Evolutionary conservation across 2,329 filamentous ascomycete species (phyloP).

Genomic region (Aspergillus aculeatus): DNA sequence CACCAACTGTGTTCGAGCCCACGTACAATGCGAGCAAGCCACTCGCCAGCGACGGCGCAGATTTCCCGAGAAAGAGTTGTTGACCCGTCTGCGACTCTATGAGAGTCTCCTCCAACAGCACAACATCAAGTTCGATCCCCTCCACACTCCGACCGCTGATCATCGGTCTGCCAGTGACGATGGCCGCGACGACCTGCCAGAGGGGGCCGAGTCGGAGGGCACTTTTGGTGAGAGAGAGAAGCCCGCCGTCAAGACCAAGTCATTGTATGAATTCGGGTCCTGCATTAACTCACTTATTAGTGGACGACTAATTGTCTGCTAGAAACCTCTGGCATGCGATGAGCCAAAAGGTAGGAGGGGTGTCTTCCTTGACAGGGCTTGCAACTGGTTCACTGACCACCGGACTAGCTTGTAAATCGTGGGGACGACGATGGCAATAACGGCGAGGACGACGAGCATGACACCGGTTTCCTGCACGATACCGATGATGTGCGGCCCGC

Average conservation of each 20-base stretch:
- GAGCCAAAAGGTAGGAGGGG: conserved; percentile 39
- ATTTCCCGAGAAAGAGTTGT: conserved; percentile 67
- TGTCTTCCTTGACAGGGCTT: neutral
- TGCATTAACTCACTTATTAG: neutral
- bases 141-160: conserved; percentile 35
- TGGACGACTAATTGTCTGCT: conserved; percentile 22
- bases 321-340: conserved; percentile 52
- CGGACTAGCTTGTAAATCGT: conserved; percentile 13
- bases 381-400: neutral
- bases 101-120: conserved; percentile 65
- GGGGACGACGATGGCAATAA: conserved; percentile 23
- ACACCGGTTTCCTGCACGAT: conserved; percentile 3
- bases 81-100: conserved; percentile 68
- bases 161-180: neutral
- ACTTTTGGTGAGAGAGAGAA: neutral
- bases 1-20: conserved; percentile 64
- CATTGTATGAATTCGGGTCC: conserved; percentile 16
- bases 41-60: conserved; percentile 57
- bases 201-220: no score
- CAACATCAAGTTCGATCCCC: conserved; percentile 65
- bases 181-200: neutral
- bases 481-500: conserved; percentile 11
- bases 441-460: conserved; percentile 13
- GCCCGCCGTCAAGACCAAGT: neutral
- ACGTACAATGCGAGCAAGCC: conserved; percentile 56